A percentile compares a stretch with the other conserved stretches of the same genome.
Evolutionary conservation across 2,329 filamentous ascomycete genomes (phyloP).

Genomic region (Coleophoma cylindrospora): DNA sequence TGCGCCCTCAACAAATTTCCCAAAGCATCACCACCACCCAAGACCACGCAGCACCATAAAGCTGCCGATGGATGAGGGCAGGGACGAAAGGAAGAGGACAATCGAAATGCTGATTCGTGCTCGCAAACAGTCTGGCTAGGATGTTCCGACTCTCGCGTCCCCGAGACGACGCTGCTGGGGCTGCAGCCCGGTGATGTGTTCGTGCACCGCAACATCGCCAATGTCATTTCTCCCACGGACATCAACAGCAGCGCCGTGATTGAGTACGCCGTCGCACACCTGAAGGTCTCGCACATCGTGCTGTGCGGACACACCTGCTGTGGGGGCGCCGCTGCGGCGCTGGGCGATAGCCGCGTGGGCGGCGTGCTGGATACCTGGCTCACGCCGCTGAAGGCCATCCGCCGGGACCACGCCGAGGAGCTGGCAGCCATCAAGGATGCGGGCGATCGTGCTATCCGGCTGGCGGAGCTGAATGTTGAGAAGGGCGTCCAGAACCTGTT

Average conservation of each 20-base stretch:
- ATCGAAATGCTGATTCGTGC: too few species aligned
- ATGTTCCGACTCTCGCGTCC: constrained; percentile 80
- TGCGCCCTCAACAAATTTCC: neutral
- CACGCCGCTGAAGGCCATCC: constrained; percentile 42
- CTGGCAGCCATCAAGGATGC: constrained; percentile 48
- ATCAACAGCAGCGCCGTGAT: constrained; percentile 72
- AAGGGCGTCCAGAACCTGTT: constrained; percentile 62
- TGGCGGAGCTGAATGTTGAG: constrained; percentile 75
- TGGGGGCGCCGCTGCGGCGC: constrained; percentile 59
- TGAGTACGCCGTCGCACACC: constrained; percentile 69
- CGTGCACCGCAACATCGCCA: constrained; percentile 87
- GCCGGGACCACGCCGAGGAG: constrained; percentile 45
- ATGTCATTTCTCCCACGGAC: constrained; percentile 71
- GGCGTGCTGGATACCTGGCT: constrained; percentile 53
- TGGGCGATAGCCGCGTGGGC: constrained; percentile 40
- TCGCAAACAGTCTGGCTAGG: constrained; percentile 68
- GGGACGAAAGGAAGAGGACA: too few species aligned
- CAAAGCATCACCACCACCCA: neutral
- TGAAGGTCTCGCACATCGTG: constrained; percentile 68
- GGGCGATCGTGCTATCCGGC: constrained; percentile 48
- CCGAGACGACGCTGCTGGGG: constrained; percentile 76
- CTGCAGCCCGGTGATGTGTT: constrained; percentile 81
- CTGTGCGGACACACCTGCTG: constrained; percentile 66
- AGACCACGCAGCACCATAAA: neutral
- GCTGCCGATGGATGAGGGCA: neutral